Conservation (phyloP, 371 early-diverging fungal species). For the Rozella allomycis region DNA sequence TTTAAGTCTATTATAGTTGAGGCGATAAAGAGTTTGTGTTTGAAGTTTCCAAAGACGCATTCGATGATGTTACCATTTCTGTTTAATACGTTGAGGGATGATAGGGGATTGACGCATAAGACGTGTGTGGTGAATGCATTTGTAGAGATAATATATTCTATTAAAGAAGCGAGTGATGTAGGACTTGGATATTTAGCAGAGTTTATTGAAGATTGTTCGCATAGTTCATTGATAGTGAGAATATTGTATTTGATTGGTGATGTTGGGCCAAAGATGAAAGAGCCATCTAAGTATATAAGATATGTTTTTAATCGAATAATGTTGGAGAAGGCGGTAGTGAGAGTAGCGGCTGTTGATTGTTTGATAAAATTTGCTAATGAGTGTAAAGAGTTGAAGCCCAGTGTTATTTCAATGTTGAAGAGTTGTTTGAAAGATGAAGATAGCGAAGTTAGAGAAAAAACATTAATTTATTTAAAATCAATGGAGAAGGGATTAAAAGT, state of each 20-base stretch:
- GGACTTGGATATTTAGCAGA: constrained; percentile 89
- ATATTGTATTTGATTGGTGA: constrained; percentile 79
- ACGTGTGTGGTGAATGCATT: constrained; percentile 87
- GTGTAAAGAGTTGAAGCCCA: constrained; percentile 30
- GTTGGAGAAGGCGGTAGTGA: constrained; percentile 82
- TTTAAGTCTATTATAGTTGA: constrained; percentile 94
- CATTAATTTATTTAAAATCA: background rate
- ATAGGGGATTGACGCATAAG: constrained; percentile 92
- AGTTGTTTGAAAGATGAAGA: background rate
- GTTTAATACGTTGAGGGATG: constrained; percentile 76
- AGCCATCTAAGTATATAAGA: constrained; percentile 83
- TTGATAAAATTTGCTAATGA: constrained; percentile 78
- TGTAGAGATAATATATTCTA: constrained; percentile 74
- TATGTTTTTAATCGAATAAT: constrained; percentile 96
- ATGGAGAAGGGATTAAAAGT: background rate
- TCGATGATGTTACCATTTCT: constrained; percentile 75
- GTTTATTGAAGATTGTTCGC: constrained; percentile 98
- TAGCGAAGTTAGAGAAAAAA: background rate
- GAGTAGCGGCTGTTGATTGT: constrained; percentile 91
- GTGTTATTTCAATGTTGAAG: background rate
- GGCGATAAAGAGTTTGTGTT: constrained; percentile 77
- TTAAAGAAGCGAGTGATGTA: constrained; percentile 73
- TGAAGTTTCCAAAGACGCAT: constrained; percentile 92
- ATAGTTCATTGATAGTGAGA: constrained; percentile 81
- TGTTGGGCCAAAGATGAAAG: constrained; percentile 74